Conservation (phyloP, 768 basidiomycete species). For the Crassisporium funariophilum region DNA sequence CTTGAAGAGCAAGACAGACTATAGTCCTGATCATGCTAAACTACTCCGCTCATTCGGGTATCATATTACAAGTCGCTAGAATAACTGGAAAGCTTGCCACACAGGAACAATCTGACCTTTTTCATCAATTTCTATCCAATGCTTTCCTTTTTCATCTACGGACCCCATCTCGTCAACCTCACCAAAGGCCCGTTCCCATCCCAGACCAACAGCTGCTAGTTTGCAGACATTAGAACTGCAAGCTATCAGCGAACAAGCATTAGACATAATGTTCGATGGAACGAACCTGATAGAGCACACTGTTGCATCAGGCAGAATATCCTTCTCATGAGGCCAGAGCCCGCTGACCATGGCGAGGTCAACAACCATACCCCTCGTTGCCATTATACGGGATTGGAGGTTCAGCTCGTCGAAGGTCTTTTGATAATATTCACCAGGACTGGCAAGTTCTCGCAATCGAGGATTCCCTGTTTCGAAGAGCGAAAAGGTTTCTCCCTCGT, state of each 20-base stretch:
- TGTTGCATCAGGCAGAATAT: slow-evolving; percentile 49
- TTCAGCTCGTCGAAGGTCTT: slow-evolving; percentile 45
- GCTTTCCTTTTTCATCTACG: slow-evolving; percentile 45
- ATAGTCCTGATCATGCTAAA: not conserved
- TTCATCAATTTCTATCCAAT: slow-evolving; percentile 71
- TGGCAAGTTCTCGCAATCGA: slow-evolving; percentile 49
- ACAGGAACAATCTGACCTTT: slow-evolving; percentile 54
- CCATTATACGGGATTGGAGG: slow-evolving; percentile 42
- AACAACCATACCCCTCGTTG: slow-evolving; percentile 65
- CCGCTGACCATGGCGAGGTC: slow-evolving; percentile 71
- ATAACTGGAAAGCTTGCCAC: slow-evolving; percentile 62
- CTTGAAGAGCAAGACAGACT: too few species aligned
- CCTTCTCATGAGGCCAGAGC: slow-evolving; percentile 51
- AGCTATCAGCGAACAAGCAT: slow-evolving; percentile 8
- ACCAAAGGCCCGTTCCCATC: slow-evolving; percentile 68
- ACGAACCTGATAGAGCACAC: slow-evolving; percentile 64
- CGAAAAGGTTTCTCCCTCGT: slow-evolving; percentile 45
- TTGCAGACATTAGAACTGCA: slow-evolving; percentile 63
- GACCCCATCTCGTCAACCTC: slow-evolving; percentile 46
- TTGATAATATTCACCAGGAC: slow-evolving; percentile 57
- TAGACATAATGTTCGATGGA: not conserved
- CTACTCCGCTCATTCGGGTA: not conserved
- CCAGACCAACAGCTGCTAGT: slow-evolving; percentile 59
- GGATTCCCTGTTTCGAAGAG: slow-evolving; percentile 43
- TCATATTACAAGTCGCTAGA: slow-evolving; percentile 25